Evolutionary conservation across 345 rosid species (phyloP), one percentile per base, ranked within the genome.

Genomic region (Pistacia atlantica): DNA sequence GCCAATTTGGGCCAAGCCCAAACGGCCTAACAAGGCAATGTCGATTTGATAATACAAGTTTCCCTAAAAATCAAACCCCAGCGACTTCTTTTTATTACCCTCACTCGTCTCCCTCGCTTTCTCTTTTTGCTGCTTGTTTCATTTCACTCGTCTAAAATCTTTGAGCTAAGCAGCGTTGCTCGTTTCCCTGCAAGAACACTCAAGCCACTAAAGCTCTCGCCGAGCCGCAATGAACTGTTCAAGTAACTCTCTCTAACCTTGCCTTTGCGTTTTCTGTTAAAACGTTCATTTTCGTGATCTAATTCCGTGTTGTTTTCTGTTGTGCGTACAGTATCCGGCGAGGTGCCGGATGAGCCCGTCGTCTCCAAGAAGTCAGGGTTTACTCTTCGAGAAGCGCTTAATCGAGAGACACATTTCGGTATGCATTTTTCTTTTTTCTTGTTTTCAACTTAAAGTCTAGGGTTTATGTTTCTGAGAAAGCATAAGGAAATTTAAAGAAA

Each of bases 311-410:
- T 67, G 46, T 2, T 65, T 16, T 65, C 35, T 14, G 55, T 76
- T 45, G 51, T 31, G 35, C 46, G 0, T 84, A 46, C 82, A 96
- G 99, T 96, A 62, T 93, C 99, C 77, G 97, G 98, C 81, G 97
- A 91, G 84, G 92, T 96, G 79, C 98, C 99, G 80, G 95, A 85
- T 80, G 97, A 90, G 72, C 97, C 99, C 17, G 98, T 96, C 12
- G 92, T 93, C 33, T 90, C 97, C 2, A 89, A 66, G 77, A 92
- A 83, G 69, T 92, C 98, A 46, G 99, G 99, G 99, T 14, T 87
- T 92, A 78, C 88, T 96, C 49, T 96, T 71, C 76, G 98, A 96
- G 89, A 92, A 84, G 84, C 97, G 99, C 67, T 81, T 96, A 81
- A 93, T 96, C 78, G 98, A 93, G 84, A 87, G 93, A 28, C 94